These are phyloP conservation scores for Cudoniella acicularis DNA, from an alignment of 495 filamentous ascomycete species.

Conservation along the genomic window DNA sequence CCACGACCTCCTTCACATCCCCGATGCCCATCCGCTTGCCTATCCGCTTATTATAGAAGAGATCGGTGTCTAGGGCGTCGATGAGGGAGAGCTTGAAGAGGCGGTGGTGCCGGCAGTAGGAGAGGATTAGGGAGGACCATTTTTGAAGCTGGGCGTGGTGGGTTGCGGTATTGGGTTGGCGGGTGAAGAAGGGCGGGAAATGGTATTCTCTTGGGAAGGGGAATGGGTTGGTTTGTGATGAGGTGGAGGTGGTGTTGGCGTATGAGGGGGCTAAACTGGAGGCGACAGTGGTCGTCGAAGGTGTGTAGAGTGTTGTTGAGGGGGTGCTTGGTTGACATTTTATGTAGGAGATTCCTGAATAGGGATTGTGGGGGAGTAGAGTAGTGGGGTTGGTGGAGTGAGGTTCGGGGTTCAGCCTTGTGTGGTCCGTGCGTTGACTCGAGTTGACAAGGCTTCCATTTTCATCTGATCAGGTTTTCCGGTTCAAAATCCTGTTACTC, in stretches of 20 bases:
- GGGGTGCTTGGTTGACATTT: conserved; percentile 2
- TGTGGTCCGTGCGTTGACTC: conserved; percentile 1
- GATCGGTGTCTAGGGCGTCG: conserved; percentile 46
- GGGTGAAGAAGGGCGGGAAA: conserved; percentile 75
- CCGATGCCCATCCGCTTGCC: conserved; percentile 53
- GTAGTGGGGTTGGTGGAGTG: neutral
- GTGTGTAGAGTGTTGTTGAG: conserved; percentile 2
- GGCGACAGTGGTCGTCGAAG: conserved; percentile 2
- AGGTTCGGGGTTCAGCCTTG: conserved; percentile 4
- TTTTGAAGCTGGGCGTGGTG: conserved; percentile 72
- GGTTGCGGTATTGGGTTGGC: conserved; percentile 73
- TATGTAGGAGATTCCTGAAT: neutral
- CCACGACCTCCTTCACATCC: conserved; percentile 65
- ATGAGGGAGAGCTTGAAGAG: conserved; percentile 66
- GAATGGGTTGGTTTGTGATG: conserved; percentile 9
- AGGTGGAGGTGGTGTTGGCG: conserved; percentile 3
- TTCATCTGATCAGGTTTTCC: too few species aligned
- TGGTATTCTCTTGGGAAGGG: conserved; percentile 50
- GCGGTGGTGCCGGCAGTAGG: conserved; percentile 76
- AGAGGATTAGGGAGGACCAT: conserved; percentile 81
- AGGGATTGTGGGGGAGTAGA: neutral
- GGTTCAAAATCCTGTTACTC: too few species aligned
- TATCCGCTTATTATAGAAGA: conserved; percentile 51
- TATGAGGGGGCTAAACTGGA: neutral
- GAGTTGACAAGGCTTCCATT: too few species aligned